Evolutionary conservation across 2,329 filamentous ascomycete genomes (phyloP), one percentile per base, ranked within the genome.

Genomic region (Stachybotrys echinatus): DNA sequence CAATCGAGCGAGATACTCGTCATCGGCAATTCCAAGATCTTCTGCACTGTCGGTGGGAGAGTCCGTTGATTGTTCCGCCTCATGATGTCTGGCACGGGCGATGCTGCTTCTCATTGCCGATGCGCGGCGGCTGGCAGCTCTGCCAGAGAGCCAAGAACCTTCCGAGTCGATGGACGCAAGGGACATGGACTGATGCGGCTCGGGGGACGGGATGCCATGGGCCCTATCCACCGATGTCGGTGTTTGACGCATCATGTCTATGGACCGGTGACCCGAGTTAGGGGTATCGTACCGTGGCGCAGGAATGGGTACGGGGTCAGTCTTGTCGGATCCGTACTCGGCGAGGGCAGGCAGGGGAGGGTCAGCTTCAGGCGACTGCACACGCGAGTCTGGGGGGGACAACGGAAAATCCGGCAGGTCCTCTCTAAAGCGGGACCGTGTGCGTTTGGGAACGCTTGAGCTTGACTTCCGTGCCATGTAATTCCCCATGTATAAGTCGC

Each of bases 161-260:
- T 99, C 94, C 0, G 92, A 96, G 63, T 96, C 94, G 52, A 97
- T 89, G 0, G 92, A 96, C 2, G 91, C 94, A 18, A 97, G 77
- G 0, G 92, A 97, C 66, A 92, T 87, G 23, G 91, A 89, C 63
- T 91, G 74, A 61, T 91, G 79, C 34, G 72, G 77, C 57, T 77
- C 84, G 18, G 75, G 83, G 5, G 78, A 84, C 20, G 61, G 60
- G 4, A 59, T 56, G 18, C 49, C 55, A 40, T 57, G 58, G 23
- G 56, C 52, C 42, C 58, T 58, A 38, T 63, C 60, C 51, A 55
- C 52, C 21, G 61, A 54, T 5, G 54, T 58, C 2, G 55, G 54
- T 4, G 54, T 55, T 18, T 42, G 56, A 27, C 52, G 56, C 20
- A 52, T 45, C 20, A 58, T 60, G 21, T 69, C 64, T 22, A 70